Conservation (phyloP, 2,329 filamentous ascomycete genomes). For the Epicoccum nigrum region DNA sequence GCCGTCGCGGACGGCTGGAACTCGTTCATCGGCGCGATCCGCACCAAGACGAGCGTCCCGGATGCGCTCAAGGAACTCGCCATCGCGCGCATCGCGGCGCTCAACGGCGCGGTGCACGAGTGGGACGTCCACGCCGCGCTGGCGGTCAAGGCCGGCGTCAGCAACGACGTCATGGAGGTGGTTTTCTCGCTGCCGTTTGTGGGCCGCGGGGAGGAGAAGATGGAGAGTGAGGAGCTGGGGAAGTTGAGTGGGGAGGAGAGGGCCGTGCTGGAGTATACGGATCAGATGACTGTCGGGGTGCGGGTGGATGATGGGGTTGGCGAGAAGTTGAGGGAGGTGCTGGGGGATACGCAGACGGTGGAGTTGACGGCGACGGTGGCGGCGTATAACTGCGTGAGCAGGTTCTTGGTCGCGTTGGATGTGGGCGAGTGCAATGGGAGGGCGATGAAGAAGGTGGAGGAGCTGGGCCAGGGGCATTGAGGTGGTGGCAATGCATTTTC, state of each 20-base stretch:
- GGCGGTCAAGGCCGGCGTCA: conserved; percentile 64
- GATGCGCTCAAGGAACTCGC: conserved; percentile 71
- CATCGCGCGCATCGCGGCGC: conserved; percentile 80
- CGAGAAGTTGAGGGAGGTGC: conserved; percentile 63
- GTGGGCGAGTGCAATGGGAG: conserved; percentile 55
- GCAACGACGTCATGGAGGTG: conserved; percentile 63
- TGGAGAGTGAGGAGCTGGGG: conserved; percentile 43
- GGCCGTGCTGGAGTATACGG: conserved; percentile 74
- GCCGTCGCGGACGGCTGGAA: conserved; percentile 65
- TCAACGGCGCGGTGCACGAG: conserved; percentile 85
- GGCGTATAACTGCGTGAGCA: conserved; percentile 82
- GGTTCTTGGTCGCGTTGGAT: conserved; percentile 82
- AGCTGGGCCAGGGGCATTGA: conserved; percentile 18
- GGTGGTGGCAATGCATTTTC: too few relatives aligned
- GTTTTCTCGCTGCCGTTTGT: conserved; percentile 39
- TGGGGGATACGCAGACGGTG: conserved; percentile 74
- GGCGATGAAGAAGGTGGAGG: conserved; percentile 41
- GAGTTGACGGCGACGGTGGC: conserved; percentile 81
- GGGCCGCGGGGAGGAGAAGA: conserved; percentile 19
- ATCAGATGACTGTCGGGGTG: conserved; percentile 82
- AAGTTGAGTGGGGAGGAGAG: conserved; percentile 57
- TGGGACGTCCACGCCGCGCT: conserved; percentile 78
- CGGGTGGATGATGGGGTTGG: conserved; percentile 72
- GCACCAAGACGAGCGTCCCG: conserved; percentile 59
- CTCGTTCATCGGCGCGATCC: conserved; percentile 63